phyloP scores from a whole-genome alignment of 2,329 filamentous ascomycete species.

The Penicillium sp. region DNA sequence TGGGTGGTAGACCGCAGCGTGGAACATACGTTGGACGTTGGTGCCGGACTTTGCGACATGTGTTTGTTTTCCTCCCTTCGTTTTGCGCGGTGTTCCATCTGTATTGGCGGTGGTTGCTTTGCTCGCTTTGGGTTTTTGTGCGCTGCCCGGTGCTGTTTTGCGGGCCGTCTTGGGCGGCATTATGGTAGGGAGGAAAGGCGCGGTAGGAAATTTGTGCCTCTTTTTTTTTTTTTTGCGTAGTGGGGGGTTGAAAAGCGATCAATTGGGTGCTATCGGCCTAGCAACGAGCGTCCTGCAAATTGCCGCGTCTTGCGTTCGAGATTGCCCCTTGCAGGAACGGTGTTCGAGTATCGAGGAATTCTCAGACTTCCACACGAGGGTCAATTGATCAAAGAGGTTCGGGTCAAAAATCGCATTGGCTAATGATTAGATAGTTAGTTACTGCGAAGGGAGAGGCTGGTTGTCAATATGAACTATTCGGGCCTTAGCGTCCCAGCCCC shows the following conservation, averaged over 20 bases:
- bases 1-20: background rate
- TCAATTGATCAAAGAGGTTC: background rate
- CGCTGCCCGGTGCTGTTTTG: slow-evolving; percentile 14
- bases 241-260: slow-evolving; percentile 9
- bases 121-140: slow-evolving; percentile 7
- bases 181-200: background rate
- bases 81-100: slow-evolving; percentile 24
- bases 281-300: background rate
- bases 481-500: slow-evolving; percentile 13
- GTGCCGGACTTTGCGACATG: slow-evolving; percentile 25
- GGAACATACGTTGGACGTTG: slow-evolving; percentile 41
- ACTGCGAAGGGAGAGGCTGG: background rate
- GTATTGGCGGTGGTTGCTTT: slow-evolving; percentile 9
- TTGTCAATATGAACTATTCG: slow-evolving; percentile 10
- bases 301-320: background rate
- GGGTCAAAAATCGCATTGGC: background rate
- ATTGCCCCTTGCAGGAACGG: slow-evolving; percentile 3
- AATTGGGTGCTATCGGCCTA: slow-evolving; percentile 5
- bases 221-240: background rate
- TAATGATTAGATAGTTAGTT: background rate
- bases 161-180: slow-evolving; percentile 35
- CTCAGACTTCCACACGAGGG: background rate
- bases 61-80: slow-evolving; percentile 23
- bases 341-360: background rate
- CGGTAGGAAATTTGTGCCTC: background rate